A percentile compares a stretch with the other conserved stretches of the same genome.
Evolutionary conservation across 306 rosid species (phyloP).

Genomic region (Elaeagnus macrophylla): DNA sequence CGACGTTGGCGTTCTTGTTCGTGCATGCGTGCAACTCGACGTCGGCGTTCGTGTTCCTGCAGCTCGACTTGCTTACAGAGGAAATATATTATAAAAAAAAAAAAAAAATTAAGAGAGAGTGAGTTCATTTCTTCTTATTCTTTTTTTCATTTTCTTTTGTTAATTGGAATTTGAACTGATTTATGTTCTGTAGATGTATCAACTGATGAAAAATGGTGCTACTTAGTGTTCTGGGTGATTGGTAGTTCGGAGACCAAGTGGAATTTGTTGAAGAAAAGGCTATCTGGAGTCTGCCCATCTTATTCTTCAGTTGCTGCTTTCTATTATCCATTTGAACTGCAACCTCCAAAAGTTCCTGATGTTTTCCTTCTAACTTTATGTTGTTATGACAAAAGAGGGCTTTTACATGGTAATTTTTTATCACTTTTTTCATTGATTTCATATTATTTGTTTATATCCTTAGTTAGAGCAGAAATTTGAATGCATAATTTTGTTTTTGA

Average conservation of each 20-base stretch:
- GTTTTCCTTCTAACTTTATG: conserved; percentile 72
- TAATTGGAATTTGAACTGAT: too few relatives aligned
- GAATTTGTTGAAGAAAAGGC: conserved; percentile 74
- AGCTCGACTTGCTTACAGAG: conserved; percentile 9
- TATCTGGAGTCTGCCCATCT: conserved; percentile 74
- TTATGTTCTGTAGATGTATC: conserved; percentile 85
- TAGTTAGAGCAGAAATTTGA: background rate
- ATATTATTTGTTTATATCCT: background rate
- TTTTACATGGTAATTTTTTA: conserved; percentile 60
- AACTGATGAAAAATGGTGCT: conserved; percentile 98
- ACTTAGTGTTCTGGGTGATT: conserved; percentile 76
- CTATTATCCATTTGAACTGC: conserved; percentile 51
- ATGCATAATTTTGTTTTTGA: conserved; percentile 5
- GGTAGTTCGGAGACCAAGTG: conserved; percentile 71
- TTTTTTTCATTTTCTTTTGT: too few relatives aligned
- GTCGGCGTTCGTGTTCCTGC: too few relatives aligned
- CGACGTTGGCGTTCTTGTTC: too few relatives aligned
- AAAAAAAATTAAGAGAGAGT: too few relatives aligned
- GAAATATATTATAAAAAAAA: too few relatives aligned
- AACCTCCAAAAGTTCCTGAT: conserved; percentile 60
- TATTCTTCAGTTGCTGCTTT: conserved; percentile 78
- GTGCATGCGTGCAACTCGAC: too few relatives aligned
- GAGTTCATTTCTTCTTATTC: too few relatives aligned
- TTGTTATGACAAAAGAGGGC: conserved; percentile 71
- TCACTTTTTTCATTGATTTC: background rate